A percentile compares a stretch with the other conserved stretches of the same genome.
Evolutionary conservation across 352 stramenopile genomes (phyloP).

Genomic region (Phytophthora litchii): DNA sequence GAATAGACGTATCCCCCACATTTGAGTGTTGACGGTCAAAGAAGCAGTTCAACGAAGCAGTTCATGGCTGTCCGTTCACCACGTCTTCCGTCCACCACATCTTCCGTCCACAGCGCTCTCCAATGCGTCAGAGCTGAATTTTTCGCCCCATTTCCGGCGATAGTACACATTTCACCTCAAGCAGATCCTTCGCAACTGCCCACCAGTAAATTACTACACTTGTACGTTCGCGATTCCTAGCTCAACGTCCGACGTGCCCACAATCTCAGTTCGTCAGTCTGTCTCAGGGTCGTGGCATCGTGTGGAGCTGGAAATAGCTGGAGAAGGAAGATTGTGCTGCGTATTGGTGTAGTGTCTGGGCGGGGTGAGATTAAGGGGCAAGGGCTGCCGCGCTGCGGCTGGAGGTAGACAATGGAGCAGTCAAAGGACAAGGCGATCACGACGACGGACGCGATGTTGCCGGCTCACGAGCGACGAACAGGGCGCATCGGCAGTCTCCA

Average conservation of each 20-base stretch:
- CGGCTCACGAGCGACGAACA: slow-evolving; percentile 66
- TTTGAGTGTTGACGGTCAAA: no score
- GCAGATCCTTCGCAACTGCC: no score
- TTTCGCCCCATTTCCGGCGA: no score
- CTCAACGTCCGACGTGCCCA: no score
- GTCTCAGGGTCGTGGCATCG: slow-evolving; percentile 27
- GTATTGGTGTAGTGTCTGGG: slow-evolving; percentile 1
- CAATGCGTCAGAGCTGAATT: no score
- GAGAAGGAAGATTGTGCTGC: slow-evolving; percentile 24
- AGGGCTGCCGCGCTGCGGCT: slow-evolving; percentile 13
- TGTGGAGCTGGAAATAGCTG: slow-evolving; percentile 30
- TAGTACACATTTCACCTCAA: no score
- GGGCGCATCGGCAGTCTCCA: slow-evolving; percentile 79
- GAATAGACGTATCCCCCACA: slow-evolving; percentile 1
- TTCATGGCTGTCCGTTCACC: not conserved
- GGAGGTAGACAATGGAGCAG: slow-evolving; percentile 16
- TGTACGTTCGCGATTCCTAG: no score
- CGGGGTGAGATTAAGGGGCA: slow-evolving; percentile 21
- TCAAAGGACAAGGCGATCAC: slow-evolving; percentile 12
- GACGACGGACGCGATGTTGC: slow-evolving; percentile 38
- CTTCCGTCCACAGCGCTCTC: no score
- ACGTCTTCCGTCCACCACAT: no score
- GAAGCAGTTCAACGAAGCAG: no score
- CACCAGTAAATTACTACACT: no score
- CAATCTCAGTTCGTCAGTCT: no score